phyloP scores from a whole-genome alignment of 2,329 filamentous ascomycete genomes.

The Sporothrix pseudoabietina region DNA sequence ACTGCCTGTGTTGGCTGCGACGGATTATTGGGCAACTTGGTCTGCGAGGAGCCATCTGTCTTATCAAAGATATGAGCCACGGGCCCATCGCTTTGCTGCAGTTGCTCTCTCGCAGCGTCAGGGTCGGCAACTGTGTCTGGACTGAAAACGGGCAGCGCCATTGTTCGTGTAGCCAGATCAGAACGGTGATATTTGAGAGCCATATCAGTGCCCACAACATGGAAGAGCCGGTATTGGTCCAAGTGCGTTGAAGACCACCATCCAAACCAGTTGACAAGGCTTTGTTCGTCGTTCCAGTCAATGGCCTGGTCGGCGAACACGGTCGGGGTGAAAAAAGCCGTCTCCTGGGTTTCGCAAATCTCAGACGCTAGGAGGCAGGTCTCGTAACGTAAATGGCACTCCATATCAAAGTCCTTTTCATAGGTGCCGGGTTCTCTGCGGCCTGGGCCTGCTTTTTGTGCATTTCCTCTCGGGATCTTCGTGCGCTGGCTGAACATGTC shows the following conservation, averaged over 20 bases:
- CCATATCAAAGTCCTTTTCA: conserved; percentile 37
- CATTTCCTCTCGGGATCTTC: conserved; percentile 32
- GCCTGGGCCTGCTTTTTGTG: conserved; percentile 33
- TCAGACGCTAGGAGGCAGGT: conserved; percentile 34
- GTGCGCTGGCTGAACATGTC: conserved; percentile 41
- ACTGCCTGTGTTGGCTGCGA: not conserved
- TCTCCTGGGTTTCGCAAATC: conserved; percentile 38
- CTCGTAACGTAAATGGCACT: conserved; percentile 35
- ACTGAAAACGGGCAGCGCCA: conserved; percentile 42
- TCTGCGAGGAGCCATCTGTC: not conserved
- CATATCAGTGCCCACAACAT: conserved; percentile 54
- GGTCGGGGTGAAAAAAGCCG: conserved; percentile 41
- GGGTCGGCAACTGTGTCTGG: conserved; percentile 44
- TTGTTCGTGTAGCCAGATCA: conserved; percentile 38
- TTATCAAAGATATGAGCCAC: not conserved
- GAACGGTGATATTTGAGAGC: conserved; percentile 15
- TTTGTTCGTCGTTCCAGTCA: conserved; percentile 62
- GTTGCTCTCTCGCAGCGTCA: conserved; percentile 39
- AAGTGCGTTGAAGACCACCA: conserved; percentile 57
- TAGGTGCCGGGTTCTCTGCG: conserved; percentile 36
- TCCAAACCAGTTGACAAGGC: conserved; percentile 64
- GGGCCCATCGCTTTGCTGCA: not conserved
- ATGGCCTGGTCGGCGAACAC: conserved; percentile 53
- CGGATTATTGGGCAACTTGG: not conserved
- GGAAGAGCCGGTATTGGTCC: conserved; percentile 57